Evolutionary conservation across 2,329 filamentous ascomycete genomes (phyloP), one percentile per base, ranked within the genome.

Genomic region (Hypoxylon sp.): DNA sequence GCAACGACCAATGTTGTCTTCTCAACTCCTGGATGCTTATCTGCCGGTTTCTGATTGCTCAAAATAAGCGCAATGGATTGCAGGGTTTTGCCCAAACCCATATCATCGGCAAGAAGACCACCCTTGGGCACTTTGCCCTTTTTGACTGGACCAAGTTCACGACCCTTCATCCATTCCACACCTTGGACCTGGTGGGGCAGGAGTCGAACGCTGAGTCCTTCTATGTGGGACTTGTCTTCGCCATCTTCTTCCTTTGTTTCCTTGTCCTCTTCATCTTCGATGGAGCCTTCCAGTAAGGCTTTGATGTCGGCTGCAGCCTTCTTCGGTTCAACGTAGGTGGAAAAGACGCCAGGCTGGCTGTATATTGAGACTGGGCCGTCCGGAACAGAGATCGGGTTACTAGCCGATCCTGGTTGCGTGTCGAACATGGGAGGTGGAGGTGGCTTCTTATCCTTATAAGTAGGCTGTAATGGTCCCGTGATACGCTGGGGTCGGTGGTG

Each of bases 81-180:
- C 13, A 99, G 87, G 0, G 96, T 99, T 84, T 99, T 99, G 65
- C 96, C 96, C 13, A 98, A 84, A 72, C 95, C 95, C 95, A 98
- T 97, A 78, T 99, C 96, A 75, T 99, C 96, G 17, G 96, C 96
- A 37, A 99, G 86, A 70, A 99, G 97, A 17, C 96, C 96, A 37
- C 96, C 96, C 74, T 97, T 96, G 31, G 95, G 94, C 8, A 97
- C 87, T 68, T 83, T 88, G 65, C 92, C 93, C 73, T 91, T 92
- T 82, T 96, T 97, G 67, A 92, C 89, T 17, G 90, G 89, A 2
- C 95, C 94, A 10, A 93, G 90, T 81, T 99, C 96, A 75, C 97
- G 93, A 65, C 94, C 92, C 62, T 88, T 91, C 93, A 99, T 97
- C 95, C 96, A 99, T 62, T 91, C 89, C 0, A 98, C 91, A 74